phyloP scores from a whole-genome alignment of 2,329 filamentous ascomycete species.

The Cladophialophora exuberans region DNA sequence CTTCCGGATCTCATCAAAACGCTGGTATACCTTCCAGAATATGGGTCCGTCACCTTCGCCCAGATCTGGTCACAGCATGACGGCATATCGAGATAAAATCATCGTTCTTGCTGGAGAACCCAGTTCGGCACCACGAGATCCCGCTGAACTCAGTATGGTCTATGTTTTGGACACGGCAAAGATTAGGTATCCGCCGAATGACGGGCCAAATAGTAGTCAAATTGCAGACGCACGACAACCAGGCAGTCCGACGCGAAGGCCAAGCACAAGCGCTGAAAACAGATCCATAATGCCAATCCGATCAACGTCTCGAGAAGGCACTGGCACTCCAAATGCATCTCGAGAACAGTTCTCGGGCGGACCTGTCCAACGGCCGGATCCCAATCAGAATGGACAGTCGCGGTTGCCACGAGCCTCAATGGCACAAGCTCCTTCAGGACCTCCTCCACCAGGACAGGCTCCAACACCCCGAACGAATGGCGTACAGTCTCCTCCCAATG shows the following conservation, averaged over 20 bases:
- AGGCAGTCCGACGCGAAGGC: constrained; percentile 44
- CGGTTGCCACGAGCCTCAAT: constrained; percentile 63
- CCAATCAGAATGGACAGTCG: constrained; percentile 47
- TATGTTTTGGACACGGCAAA: constrained; percentile 95
- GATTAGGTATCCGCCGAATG: constrained; percentile 93
- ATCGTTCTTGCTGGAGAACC: constrained; percentile 93
- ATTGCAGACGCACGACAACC: constrained; percentile 45
- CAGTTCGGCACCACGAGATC: constrained; percentile 78
- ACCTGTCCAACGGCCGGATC: constrained; percentile 32
- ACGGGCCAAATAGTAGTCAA: constrained; percentile 50
- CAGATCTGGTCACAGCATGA: constrained; percentile 97
- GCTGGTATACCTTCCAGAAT: constrained; percentile 99
- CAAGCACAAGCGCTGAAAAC: constrained; percentile 52
- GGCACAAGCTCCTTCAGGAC: constrained; percentile 63
- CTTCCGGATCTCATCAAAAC: constrained; percentile 75
- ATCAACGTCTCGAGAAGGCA: constrained; percentile 47
- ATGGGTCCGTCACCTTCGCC: constrained; percentile 96
- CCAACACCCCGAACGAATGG: constrained; percentile 58
- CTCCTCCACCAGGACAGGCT: constrained; percentile 66
- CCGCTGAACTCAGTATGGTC: constrained; percentile 81
- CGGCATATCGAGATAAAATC: constrained; percentile 86
- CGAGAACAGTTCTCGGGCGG: constrained; percentile 31
- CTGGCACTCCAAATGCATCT: constrained; percentile 40
- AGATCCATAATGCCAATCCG: constrained; percentile 46
- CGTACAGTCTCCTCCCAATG: constrained; percentile 20